Conservation (phyloP, 2,329 filamentous ascomycete species). For the Aspergillus proliferans region DNA sequence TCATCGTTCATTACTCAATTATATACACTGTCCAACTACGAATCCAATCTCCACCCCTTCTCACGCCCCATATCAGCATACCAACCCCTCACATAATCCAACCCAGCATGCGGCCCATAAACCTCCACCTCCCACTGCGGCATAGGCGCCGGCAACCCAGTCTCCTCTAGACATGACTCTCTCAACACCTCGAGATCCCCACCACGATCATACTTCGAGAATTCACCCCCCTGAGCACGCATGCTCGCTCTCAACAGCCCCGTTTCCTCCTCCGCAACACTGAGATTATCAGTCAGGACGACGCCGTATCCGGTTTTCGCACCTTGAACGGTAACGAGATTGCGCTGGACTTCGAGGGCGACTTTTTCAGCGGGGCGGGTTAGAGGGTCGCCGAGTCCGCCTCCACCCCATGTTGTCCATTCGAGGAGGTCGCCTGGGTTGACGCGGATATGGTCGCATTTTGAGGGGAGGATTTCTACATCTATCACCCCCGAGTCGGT, state of each 20-base stretch:
- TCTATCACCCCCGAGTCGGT: constrained; percentile 16
- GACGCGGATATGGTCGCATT: constrained; percentile 45
- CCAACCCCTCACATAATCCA: constrained; percentile 42
- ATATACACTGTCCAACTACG: not conserved
- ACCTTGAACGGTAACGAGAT: constrained; percentile 39
- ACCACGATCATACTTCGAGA: constrained; percentile 38
- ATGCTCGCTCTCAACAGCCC: constrained; percentile 29
- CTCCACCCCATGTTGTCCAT: constrained; percentile 47
- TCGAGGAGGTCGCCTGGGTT: constrained; percentile 44
- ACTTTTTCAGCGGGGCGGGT: constrained; percentile 40
- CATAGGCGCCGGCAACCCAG: constrained; percentile 36
- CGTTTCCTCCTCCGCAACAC: constrained; percentile 34
- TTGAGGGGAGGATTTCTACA: constrained; percentile 35
- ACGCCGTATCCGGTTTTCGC: constrained; percentile 43
- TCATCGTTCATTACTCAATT: no score
- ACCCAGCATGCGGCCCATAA: constrained; percentile 41
- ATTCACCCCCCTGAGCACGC: constrained; percentile 14
- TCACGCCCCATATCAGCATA: constrained; percentile 17
- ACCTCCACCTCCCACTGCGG: constrained; percentile 41
- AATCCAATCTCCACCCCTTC: not conserved
- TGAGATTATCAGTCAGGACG: constrained; percentile 34
- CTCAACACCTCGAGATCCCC: constrained; percentile 37
- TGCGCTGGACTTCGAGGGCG: constrained; percentile 41
- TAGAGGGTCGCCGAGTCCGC: constrained; percentile 44
- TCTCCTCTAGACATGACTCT: constrained; percentile 34